These are phyloP conservation scores for Exidia glandulosa DNA, from an alignment of 768 basidiomycete species.

Conservation along the genomic window DNA sequence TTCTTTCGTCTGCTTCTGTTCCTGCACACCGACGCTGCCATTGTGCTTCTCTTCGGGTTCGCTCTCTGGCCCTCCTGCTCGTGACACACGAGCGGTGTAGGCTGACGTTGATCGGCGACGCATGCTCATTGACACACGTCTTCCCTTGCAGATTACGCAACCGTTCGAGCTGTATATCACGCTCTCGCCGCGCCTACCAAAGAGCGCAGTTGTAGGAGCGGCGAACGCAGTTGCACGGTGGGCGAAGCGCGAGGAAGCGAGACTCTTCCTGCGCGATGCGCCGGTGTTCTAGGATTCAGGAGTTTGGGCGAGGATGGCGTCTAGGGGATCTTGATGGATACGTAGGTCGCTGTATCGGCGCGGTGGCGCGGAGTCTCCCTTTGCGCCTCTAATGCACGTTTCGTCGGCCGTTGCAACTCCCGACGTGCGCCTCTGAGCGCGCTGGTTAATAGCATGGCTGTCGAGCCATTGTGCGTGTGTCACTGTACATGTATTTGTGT, in stretches of 20 bases:
- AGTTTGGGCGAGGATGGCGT: too few relatives aligned
- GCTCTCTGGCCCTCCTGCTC: background rate
- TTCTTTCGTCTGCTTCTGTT: background rate
- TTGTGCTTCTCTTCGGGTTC: background rate
- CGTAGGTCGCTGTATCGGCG: too few relatives aligned
- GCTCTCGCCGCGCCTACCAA: slow-evolving; percentile 72
- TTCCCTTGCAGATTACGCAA: slow-evolving; percentile 62
- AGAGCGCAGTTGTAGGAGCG: slow-evolving; percentile 76
- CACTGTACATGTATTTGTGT: too few relatives aligned
- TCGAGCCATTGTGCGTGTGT: too few relatives aligned
- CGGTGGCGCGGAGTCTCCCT: too few relatives aligned
- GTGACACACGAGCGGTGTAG: background rate
- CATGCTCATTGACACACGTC: too few relatives aligned
- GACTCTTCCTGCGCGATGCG: slow-evolving; percentile 76
- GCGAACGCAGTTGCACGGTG: slow-evolving; percentile 85
- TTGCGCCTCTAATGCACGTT: too few relatives aligned
- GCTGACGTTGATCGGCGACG: too few relatives aligned
- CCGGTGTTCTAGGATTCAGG: slow-evolving; percentile 57
- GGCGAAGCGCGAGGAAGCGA: slow-evolving; percentile 80
- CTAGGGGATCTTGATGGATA: too few relatives aligned
- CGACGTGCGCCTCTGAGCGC: too few relatives aligned
- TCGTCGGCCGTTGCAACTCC: too few relatives aligned
- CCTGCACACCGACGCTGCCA: background rate
- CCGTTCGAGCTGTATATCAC: slow-evolving; percentile 87
- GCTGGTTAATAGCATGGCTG: too few relatives aligned